Base-by-base conservation (phyloP, 305 asterid species). In the Andrographis paniculata region DNA sequence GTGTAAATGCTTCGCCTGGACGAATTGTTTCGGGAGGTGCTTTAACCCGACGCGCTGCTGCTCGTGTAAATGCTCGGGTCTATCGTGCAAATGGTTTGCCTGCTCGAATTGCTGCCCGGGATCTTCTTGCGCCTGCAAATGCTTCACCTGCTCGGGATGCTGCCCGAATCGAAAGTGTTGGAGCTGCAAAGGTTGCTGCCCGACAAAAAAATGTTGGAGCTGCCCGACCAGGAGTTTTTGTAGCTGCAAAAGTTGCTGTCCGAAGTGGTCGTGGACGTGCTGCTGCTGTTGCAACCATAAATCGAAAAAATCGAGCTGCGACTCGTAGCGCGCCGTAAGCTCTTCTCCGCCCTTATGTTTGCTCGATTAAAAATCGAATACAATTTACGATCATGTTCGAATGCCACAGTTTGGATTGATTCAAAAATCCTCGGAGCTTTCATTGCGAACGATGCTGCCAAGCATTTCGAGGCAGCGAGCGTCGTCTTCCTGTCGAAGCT, bases 301-400 rank as follows among this genome's bases (percentile, higher is more conserved):
- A 50, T 46, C 45, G n/a, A 60, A 50, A 50, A 24, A 15, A 17
- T 33, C 65, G 57, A 41, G 43, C 38, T 53, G 8, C 31, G 65
- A 28, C 58, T 54, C 67, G 56, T 48, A 45, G 53, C 55, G 46
- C 2, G 84, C 73, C 64, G 20, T 67, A 24, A 24, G 6, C 30
- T 24, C 49, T 37, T 39, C 62, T 12, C 52, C 11, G 58, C 15
- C 8, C 44, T 31, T 58, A 57, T 28, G n/a, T 20, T 20, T 7
- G 13, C 14, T 1, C 8, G 17, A 14, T 7, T 4, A 1, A 6
- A n/a, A n/a, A n/a, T n/a, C n/a, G n/a, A n/a, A n/a, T n/a, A n/a
- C n/a, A n/a, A n/a, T n/a, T n/a, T n/a, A n/a, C n/a, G n/a, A n/a
- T n/a, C n/a, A n/a, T n/a, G n/a, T n/a, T n/a, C n/a, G n/a, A n/a